Conservation (phyloP, 208 protist genomes). For the Leishmania arabica region DNA sequence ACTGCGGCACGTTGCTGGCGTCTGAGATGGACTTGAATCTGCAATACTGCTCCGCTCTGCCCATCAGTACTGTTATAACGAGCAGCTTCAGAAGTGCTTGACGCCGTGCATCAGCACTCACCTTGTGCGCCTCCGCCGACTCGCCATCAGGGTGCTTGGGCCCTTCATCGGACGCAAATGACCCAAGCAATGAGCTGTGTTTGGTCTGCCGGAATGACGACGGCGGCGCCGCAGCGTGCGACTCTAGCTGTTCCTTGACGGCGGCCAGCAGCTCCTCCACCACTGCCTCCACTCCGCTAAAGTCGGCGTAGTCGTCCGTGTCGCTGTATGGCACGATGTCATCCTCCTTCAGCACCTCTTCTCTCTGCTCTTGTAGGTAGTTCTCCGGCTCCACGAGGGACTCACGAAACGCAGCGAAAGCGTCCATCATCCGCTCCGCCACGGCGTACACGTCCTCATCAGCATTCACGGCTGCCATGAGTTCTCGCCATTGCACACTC, state of each 20-base stretch:
- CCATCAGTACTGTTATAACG: conserved; percentile 62
- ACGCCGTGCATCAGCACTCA: conserved; percentile 15
- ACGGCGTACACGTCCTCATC: conserved; percentile 24
- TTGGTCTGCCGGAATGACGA: neutral
- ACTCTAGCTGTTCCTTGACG: conserved; percentile 30
- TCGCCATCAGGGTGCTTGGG: neutral
- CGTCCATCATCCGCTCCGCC: conserved; percentile 53
- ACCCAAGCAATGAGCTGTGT: neutral
- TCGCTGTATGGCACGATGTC: conserved; percentile 55
- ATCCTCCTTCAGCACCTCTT: conserved; percentile 13
- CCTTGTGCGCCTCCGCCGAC: neutral
- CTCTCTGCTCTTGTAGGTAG: conserved; percentile 40
- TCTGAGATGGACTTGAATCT: conserved; percentile 35
- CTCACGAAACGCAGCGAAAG: conserved; percentile 43
- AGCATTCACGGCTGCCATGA: conserved; percentile 70
- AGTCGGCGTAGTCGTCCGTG: conserved; percentile 84
- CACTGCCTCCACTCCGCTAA: conserved; percentile 50
- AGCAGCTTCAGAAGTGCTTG: conserved; percentile 66
- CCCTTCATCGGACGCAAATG: neutral
- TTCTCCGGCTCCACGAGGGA: conserved; percentile 49
- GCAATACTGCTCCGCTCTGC: conserved; percentile 43
- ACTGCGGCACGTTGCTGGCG: conserved; percentile 29
- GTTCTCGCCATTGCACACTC: conserved; percentile 83
- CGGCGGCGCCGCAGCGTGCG: neutral
- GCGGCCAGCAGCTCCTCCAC: conserved; percentile 53